Conservation (phyloP, 2,329 filamentous ascomycete genomes). For the Colletotrichum shisoi region DNA sequence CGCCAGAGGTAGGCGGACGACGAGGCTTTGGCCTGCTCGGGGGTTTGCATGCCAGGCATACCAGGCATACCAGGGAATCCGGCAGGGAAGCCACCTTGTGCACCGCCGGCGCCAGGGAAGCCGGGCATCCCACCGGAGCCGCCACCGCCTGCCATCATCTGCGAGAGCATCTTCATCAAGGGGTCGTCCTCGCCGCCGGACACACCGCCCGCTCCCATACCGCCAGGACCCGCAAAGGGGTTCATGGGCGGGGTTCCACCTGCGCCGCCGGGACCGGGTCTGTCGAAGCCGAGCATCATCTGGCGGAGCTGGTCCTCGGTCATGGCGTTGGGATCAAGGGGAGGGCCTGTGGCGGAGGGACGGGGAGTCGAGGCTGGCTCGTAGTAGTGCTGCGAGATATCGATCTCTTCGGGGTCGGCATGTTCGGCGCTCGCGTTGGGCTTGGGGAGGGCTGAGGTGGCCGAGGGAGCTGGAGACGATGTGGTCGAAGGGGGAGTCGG, state of each 20-base stretch:
- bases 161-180: slow-evolving; percentile 72
- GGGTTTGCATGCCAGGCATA: slow-evolving; percentile 47
- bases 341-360: slow-evolving; percentile 42
- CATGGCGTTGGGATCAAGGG: slow-evolving; percentile 49
- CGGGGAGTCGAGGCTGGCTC: slow-evolving; percentile 52
- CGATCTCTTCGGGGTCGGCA: slow-evolving; percentile 76
- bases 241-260: slow-evolving; percentile 43
- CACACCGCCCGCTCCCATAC: slow-evolving; percentile 37
- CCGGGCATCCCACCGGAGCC: slow-evolving; percentile 41
- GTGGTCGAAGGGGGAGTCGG: slow-evolving; percentile 24
- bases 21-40: slow-evolving; percentile 47
- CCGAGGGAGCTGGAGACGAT: slow-evolving; percentile 37
- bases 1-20: slow-evolving; percentile 67
- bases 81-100: slow-evolving; percentile 44
- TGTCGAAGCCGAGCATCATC: slow-evolving; percentile 68
- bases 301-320: slow-evolving; percentile 70
- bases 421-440: slow-evolving; percentile 47
- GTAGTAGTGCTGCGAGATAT: slow-evolving; percentile 80
- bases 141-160: slow-evolving; percentile 66
- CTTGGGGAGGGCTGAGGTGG: slow-evolving; percentile 45
- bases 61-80: slow-evolving; percentile 51
- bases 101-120: slow-evolving; percentile 21
- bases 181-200: slow-evolving; percentile 57
- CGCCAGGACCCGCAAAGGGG: slow-evolving; percentile 35
- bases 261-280: slow-evolving; percentile 33